Evolutionary conservation across 352 stramenopile genomes (phyloP), one percentile per base, ranked within the genome.

Genomic region (Globisporangium spiculum): DNA sequence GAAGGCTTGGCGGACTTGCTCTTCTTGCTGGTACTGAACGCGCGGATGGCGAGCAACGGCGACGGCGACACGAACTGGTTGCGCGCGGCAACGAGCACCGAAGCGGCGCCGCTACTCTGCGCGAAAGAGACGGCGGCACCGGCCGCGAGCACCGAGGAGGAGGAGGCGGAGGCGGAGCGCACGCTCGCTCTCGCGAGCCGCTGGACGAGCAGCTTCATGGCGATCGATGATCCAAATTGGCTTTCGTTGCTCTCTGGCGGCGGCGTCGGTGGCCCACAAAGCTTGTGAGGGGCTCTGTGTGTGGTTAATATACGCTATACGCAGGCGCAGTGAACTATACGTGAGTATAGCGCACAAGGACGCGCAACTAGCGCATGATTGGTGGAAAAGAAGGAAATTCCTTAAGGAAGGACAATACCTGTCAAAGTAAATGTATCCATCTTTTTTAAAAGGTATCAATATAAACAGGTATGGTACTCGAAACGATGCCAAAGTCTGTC

Each of bases 11-110:
- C 55, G 18, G 55, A 46, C 55, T 61, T 56, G 36, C 57, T 41
- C 55, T 66, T 63, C 54, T 68, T 70, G 46, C 68, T 75, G 55
- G 48, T 69, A 58, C 70, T 77, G 65, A 81, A 81, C 54, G 70
- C 57, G 34, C 75, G 75, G n/a, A 74, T 60, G 5, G 68, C 60
- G 30, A 70, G 59, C 50, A 69, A 18, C 38, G 70, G 60, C 16
- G 69, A 54, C 10, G 66, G 20, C 34, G 69, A 22, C 44, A 24
- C n/a, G 8, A 55, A 60, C 44, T 50, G 68, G 58, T 36, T 66
- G 22, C 69, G 66, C 52, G 41, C 53, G 7, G 50, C 61, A 16
- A 58, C 48, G 27, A 68, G 62, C 30, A 48, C 67, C 10, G 54
- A 58, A 16, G 54, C 34, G 18, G 52, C 8, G 26, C 30, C 26